These are phyloP conservation scores for Royoungia palumana DNA, from an alignment of 768 basidiomycete species.

Conservation along the genomic window DNA sequence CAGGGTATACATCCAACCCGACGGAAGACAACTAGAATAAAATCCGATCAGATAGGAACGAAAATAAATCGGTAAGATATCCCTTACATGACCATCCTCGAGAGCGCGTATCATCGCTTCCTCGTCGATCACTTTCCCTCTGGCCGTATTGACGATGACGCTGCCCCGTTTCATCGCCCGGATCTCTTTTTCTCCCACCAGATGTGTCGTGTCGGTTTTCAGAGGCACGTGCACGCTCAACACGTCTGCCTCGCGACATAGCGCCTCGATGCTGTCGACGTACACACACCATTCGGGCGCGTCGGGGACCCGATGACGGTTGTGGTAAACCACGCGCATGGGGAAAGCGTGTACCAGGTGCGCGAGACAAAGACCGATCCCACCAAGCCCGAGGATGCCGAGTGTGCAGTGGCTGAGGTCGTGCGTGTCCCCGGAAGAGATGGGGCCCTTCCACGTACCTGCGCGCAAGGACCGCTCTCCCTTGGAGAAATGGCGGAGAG, in stretches of 20 bases:
- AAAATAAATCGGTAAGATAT: too few species aligned
- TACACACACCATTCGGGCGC: slow-evolving; percentile 79
- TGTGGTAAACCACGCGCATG: slow-evolving; percentile 87
- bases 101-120: slow-evolving; percentile 81
- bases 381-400: slow-evolving; percentile 73
- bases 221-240: slow-evolving; percentile 86
- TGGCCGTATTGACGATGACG: slow-evolving; percentile 81
- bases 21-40: slow-evolving; percentile 64
- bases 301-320: slow-evolving; percentile 50
- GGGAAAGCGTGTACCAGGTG: slow-evolving; percentile 76
- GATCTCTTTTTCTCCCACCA: slow-evolving; percentile 76
- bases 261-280: slow-evolving; percentile 56
- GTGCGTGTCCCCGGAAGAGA: slow-evolving; percentile 47
- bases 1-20: slow-evolving; percentile 83
- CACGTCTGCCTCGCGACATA: slow-evolving; percentile 74
- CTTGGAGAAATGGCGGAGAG: slow-evolving; percentile 67
- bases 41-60: neutral
- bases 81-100: slow-evolving; percentile 80
- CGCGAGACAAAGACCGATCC: slow-evolving; percentile 70
- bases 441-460: slow-evolving; percentile 58
- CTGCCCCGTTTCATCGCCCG: slow-evolving; percentile 72
- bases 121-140: slow-evolving; percentile 91
- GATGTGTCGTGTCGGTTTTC: slow-evolving; percentile 64
- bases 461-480: slow-evolving; percentile 53
- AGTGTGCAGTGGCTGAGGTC: slow-evolving; percentile 69